Conservation (phyloP, 331 rosid genomes). For the Ulmus americana region DNA sequence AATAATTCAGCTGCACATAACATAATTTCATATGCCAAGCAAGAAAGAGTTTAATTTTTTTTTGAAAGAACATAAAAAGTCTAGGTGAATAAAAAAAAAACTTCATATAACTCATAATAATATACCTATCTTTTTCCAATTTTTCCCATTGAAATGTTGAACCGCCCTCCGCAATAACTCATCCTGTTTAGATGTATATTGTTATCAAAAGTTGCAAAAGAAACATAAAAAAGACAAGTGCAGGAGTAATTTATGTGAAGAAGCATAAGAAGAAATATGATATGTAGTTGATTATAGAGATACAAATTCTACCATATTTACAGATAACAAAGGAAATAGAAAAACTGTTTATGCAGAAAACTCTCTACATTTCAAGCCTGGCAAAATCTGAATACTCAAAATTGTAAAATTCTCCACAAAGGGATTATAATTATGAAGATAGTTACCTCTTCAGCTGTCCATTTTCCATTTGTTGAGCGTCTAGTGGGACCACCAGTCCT, state of each 20-base stretch:
- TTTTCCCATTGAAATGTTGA: conserved; percentile 86
- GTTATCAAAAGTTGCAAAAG: not conserved
- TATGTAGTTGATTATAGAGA: not conserved
- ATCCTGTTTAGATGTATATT: conserved; percentile 43
- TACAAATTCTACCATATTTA: not conserved
- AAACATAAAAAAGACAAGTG: not conserved
- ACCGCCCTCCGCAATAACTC: conserved; percentile 74
- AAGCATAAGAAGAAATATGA: not conserved
- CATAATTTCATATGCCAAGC: conserved; percentile 1
- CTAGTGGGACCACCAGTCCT: conserved; percentile 94
- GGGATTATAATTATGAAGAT: not conserved
- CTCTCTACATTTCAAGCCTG: not conserved
- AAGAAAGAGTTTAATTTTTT: no score
- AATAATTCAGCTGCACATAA: conserved; percentile 78
- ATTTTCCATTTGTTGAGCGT: conserved; percentile 95
- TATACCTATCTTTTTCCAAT: conserved; percentile 96
- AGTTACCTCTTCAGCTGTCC: conserved; percentile 89
- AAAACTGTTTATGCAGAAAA: not conserved
- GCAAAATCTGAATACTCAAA: not conserved
- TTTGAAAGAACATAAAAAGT: no score
- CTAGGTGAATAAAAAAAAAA: no score
- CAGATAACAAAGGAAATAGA: not conserved
- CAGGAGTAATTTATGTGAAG: not conserved
- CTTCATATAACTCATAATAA: not conserved
- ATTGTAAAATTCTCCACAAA: not conserved